A percentile compares a stretch with the other conserved stretches of the same genome.
phyloP scores from a whole-genome alignment of 306 rosid genomes.

The Clitoria ternatea region DNA sequence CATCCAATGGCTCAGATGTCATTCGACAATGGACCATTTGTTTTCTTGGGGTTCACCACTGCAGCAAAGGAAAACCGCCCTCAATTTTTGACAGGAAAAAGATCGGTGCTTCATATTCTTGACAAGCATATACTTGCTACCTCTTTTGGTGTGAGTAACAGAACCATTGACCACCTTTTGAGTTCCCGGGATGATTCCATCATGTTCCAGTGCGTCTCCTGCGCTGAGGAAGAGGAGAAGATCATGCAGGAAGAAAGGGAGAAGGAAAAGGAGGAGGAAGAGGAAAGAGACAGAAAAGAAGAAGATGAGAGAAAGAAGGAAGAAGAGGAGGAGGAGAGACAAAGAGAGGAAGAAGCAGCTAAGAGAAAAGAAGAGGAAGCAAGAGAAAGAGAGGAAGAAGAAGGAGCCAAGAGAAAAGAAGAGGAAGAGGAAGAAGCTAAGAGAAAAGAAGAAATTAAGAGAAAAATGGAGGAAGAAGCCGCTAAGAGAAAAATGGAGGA shows the following conservation, averaged over 20 bases:
- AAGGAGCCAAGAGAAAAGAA: not conserved
- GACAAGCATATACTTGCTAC: slow-evolving; percentile 54
- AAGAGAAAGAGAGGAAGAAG: slow-evolving; percentile 36
- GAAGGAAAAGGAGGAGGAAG: slow-evolving; percentile 37
- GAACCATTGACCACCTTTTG: slow-evolving; percentile 47
- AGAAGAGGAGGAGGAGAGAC: slow-evolving; percentile 7
- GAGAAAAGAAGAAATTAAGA: not conserved
- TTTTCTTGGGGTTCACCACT: slow-evolving; percentile 81
- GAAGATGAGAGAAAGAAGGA: not conserved
- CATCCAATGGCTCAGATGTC: slow-evolving; percentile 93
- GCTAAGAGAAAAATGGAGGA: not conserved
- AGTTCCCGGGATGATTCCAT: slow-evolving; percentile 42
- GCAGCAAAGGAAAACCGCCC: slow-evolving; percentile 41
- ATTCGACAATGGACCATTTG: slow-evolving; percentile 56
- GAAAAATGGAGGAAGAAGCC: not conserved
- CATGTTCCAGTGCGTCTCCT: slow-evolving; percentile 60
- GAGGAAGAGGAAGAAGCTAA: not conserved
- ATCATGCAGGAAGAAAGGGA: slow-evolving; percentile 48
- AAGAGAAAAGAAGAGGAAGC: not conserved
- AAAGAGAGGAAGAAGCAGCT: not conserved
- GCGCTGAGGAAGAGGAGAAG: slow-evolving; percentile 81
- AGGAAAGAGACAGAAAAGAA: not conserved
- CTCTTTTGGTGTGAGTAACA: slow-evolving; percentile 53
- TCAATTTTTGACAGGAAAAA: slow-evolving; percentile 67
- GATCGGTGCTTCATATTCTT: slow-evolving; percentile 48